Conservation (phyloP, 305 asterid genomes). For the Rubia peregrina region DNA sequence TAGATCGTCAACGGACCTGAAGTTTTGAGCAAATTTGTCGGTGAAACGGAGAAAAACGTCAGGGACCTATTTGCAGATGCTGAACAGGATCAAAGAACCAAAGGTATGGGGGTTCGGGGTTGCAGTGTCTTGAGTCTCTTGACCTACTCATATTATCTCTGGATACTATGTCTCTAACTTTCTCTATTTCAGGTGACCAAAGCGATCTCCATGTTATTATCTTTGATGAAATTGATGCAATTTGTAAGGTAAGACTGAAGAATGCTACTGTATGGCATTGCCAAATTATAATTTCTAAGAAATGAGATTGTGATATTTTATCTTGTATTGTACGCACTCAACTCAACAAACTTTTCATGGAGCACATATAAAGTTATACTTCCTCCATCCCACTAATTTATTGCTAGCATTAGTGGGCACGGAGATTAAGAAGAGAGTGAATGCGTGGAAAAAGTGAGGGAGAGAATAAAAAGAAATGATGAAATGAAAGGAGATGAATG, state of each 20-base stretch:
- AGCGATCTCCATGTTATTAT: slow-evolving; percentile 98
- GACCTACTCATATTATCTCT: slow-evolving; percentile 6
- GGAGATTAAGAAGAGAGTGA: background rate
- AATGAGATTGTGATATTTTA: background rate
- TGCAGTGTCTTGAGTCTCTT: slow-evolving; percentile 12
- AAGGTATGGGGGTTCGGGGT: slow-evolving; percentile 39
- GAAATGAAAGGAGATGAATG: background rate
- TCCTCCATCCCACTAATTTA: background rate
- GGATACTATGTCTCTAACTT: background rate
- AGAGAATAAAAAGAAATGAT: background rate
- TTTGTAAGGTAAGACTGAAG: slow-evolving; percentile 73
- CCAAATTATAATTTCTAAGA: background rate
- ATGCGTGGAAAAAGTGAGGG: background rate
- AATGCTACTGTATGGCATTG: slow-evolving; percentile 5
- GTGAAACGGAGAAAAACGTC: slow-evolving; percentile 98
- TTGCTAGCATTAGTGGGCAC: background rate
- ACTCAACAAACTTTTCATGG: background rate
- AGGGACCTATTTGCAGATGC: slow-evolving; percentile 99
- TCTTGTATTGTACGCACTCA: background rate
- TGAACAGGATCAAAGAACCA: slow-evolving; percentile 86
- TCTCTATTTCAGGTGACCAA: slow-evolving; percentile 75
- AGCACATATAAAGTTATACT: background rate
- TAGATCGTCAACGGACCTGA: slow-evolving; percentile 99
- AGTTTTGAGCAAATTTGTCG: slow-evolving; percentile 93
- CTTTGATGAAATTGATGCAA: slow-evolving; percentile 99